Percentiles rank a stretch among this genome's conserved stretches.
Evolutionary conservation across 2,329 filamentous ascomycete genomes (phyloP).

Genomic region (Diaporthe ilicicola): DNA sequence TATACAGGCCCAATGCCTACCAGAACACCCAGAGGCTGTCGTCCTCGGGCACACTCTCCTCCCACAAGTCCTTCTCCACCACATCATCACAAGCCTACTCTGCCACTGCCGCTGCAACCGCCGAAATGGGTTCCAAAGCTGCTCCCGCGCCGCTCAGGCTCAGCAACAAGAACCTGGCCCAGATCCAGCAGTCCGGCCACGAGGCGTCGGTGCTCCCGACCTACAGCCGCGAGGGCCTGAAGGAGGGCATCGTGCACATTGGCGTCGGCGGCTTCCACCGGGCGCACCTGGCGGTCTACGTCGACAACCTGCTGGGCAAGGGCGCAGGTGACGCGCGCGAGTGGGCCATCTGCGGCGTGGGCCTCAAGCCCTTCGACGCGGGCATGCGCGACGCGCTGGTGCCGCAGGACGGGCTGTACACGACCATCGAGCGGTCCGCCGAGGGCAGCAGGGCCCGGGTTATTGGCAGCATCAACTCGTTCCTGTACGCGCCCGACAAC

Average conservation of each 20-base stretch:
- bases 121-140: conserved; percentile 7
- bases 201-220: conserved; percentile 48
- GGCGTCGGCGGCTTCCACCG: conserved; percentile 64
- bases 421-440: conserved; percentile 62
- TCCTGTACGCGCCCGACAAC: conserved; percentile 60
- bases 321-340: conserved; percentile 51
- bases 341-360: conserved; percentile 62
- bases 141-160: conserved; percentile 45
- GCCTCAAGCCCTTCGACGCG: conserved; percentile 58
- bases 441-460: conserved; percentile 57
- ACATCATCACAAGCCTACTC: neutral
- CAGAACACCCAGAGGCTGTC: neutral
- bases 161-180: conserved; percentile 47
- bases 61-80: neutral
- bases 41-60: neutral
- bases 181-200: conserved; percentile 39
- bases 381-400: conserved; percentile 59
- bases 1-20: conserved; percentile 5
- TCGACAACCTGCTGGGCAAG: conserved; percentile 57
- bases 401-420: conserved; percentile 61
- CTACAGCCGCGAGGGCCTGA: conserved; percentile 54
- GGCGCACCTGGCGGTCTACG: conserved; percentile 61
- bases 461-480: conserved; percentile 61
- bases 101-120: neutral
- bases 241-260: conserved; percentile 63